phyloP scores from a whole-genome alignment of 371 early-diverging fungal species.

The Nosema bombycis region DNA sequence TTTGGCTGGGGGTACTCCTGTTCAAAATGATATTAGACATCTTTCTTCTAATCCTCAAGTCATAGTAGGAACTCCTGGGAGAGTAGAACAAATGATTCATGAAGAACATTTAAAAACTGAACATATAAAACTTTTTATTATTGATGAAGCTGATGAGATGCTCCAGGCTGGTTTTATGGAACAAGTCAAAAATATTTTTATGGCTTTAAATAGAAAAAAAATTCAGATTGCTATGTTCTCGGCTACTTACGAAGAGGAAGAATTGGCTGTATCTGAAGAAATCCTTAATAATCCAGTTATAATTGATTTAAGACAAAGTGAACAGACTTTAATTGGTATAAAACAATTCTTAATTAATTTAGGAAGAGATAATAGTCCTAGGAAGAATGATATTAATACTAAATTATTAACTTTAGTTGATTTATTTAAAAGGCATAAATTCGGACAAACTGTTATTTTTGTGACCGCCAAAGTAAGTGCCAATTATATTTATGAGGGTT shows the following conservation, averaged over 20 bases:
- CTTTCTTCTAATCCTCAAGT: constrained; percentile 75
- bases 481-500: constrained; percentile 83
- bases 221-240: constrained; percentile 93
- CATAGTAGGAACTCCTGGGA: constrained; percentile 95
- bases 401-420: constrained; percentile 75
- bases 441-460: constrained; percentile 96
- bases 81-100: constrained; percentile 94
- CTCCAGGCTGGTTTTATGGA: constrained; percentile 92
- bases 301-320: constrained; percentile 96
- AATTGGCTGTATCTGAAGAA: constrained; percentile 84
- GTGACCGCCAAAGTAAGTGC: constrained; percentile 94
- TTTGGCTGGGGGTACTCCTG: constrained; percentile 87
- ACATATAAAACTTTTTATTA: constrained; percentile 84
- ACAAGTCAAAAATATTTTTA: constrained; percentile 91
- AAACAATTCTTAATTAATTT: constrained; percentile 95
- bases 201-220: constrained; percentile 73
- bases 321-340: constrained; percentile 98
- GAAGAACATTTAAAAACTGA: constrained; percentile 75
- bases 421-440: constrained; percentile 82
- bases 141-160: constrained; percentile 99
- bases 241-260: constrained; percentile 91
- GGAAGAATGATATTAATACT: constrained; percentile 71
- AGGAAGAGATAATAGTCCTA: constrained; percentile 67
- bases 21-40: constrained; percentile 79
- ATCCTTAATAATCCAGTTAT: constrained; percentile 91